Conservation (phyloP, 2,329 filamentous ascomycete species). For the Trematosphaeria pertusa region DNA sequence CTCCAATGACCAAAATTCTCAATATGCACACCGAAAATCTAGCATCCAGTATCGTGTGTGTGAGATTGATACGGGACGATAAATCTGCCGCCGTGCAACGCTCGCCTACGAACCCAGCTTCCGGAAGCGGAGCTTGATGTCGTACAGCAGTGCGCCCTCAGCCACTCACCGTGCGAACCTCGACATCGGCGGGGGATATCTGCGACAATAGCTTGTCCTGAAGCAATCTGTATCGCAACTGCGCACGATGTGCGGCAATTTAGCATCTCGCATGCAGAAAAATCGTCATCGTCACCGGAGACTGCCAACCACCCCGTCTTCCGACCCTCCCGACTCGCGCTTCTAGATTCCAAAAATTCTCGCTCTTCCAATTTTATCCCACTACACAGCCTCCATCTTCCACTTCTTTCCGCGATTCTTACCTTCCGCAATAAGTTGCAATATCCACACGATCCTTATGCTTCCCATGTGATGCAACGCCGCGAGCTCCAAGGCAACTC, state of each 20-base stretch:
- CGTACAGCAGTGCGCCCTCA: not conserved
- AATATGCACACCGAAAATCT: not conserved
- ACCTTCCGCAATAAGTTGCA: too few species aligned
- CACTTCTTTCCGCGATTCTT: too few species aligned
- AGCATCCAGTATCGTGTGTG: not conserved
- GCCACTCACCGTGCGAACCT: not conserved
- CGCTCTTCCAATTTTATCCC: too few species aligned
- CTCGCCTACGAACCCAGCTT: not conserved
- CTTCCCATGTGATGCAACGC: not conserved
- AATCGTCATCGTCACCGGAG: not conserved
- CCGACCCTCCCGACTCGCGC: not conserved
- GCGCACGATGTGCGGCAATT: not conserved
- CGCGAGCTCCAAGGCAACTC: too few species aligned
- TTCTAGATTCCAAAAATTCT: not conserved
- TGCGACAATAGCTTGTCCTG: not conserved
- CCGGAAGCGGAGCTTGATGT: not conserved
- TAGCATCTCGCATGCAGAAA: constrained; percentile 5
- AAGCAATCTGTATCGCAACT: not conserved
- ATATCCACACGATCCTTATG: too few species aligned
- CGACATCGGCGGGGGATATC: not conserved
- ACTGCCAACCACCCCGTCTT: constrained; percentile 1
- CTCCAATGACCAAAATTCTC: not conserved
- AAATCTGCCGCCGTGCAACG: not conserved
- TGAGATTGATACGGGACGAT: not conserved
- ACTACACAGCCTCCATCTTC: too few species aligned